Evolutionary conservation across 2,329 filamentous ascomycete genomes (phyloP).

Genomic region (Colletotrichum lini): DNA sequence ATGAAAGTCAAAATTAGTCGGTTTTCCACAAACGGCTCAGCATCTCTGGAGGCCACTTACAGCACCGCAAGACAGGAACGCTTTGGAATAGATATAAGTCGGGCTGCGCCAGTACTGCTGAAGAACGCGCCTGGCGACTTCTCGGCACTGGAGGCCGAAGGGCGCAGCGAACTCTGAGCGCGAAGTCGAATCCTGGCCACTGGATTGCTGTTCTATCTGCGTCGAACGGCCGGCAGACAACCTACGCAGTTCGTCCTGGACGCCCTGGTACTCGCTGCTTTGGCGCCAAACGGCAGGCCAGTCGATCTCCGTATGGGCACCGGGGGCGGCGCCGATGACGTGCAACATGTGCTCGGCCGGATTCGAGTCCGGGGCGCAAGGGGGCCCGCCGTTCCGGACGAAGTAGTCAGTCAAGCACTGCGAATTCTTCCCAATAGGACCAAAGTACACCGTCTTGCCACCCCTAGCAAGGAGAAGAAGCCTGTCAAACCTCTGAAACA

Average conservation of each 20-base stretch:
- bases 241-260: conserved; percentile 31
- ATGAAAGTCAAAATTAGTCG: conserved; percentile 44
- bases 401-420: conserved; percentile 66
- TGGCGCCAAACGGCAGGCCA: conserved; percentile 62
- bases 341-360: conserved; percentile 65
- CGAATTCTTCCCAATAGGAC: conserved; percentile 65
- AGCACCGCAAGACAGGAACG: conserved; percentile 57
- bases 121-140: conserved; percentile 76
- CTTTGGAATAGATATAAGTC: conserved; percentile 81
- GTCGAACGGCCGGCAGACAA: conserved; percentile 1
- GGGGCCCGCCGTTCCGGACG: conserved; percentile 60
- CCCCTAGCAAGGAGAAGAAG: conserved; percentile 28
- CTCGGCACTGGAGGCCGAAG: conserved; percentile 70
- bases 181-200: not conserved
- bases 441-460: conserved; percentile 65
- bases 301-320: conserved; percentile 61
- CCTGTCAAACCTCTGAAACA: conserved; percentile 40
- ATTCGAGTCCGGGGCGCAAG: conserved; percentile 64
- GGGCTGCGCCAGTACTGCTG: conserved; percentile 85
- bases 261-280: conserved; percentile 54
- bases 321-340: conserved; percentile 53
- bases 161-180: conserved; percentile 73
- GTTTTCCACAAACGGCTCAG: no score
- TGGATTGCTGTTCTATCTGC: no score
- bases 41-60: no score